Evolutionary conservation across 2,329 filamentous ascomycete species (phyloP).

Genomic region (Apiospora arundinis): DNA sequence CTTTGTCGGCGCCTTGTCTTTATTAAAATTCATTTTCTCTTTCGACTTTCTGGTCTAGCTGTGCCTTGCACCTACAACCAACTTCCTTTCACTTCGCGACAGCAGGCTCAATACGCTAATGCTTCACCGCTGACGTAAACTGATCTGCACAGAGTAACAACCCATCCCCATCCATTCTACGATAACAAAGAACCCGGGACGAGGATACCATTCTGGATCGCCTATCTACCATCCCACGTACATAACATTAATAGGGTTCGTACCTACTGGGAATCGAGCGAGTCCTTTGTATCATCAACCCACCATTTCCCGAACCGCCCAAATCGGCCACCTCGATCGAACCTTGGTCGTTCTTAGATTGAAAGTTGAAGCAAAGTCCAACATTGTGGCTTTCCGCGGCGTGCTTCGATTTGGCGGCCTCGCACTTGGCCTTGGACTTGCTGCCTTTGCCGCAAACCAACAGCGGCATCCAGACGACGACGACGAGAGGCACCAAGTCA

Average conservation of each 20-base stretch:
- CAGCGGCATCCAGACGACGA: slow-evolving; percentile 35
- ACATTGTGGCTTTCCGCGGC: slow-evolving; percentile 59
- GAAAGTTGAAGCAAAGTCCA: slow-evolving; percentile 29
- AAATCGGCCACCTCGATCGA: not conserved
- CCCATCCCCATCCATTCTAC: not conserved
- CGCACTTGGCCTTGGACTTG: slow-evolving; percentile 63
- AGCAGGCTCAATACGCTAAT: not conserved
- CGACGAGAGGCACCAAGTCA: slow-evolving; percentile 43
- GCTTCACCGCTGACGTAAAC: not conserved
- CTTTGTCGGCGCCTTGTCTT: not conserved
- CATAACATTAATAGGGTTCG: not conserved
- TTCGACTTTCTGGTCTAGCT: not conserved
- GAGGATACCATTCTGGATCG: not conserved
- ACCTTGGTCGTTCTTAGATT: not conserved
- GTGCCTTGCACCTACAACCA: not conserved
- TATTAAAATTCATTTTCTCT: not conserved
- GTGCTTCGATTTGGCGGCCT: slow-evolving; percentile 58
- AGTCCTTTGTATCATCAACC: not conserved
- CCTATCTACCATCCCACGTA: not conserved
- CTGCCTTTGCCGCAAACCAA: slow-evolving; percentile 62
- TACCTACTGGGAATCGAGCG: not conserved
- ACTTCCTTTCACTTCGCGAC: not conserved
- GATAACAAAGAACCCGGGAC: not conserved
- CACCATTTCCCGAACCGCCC: not conserved
- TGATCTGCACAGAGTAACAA: not conserved